phyloP scores from a whole-genome alignment of 2,329 filamentous ascomycete genomes.

The Fusarium sp. region DNA sequence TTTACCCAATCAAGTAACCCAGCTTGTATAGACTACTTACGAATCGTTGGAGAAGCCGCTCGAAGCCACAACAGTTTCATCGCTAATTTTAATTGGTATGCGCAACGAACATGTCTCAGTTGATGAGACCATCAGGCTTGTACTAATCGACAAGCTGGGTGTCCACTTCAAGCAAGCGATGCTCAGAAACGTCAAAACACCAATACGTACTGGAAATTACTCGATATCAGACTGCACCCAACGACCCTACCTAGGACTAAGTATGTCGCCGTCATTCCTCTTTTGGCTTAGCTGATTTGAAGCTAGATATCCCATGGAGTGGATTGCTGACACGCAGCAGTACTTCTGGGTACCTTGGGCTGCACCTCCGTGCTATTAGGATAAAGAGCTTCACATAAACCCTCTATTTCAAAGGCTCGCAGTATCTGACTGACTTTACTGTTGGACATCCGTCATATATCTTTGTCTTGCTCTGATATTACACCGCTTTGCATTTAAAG shows the following conservation, averaged over 20 bases:
- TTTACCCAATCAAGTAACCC: conserved; percentile 46
- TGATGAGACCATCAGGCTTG: conserved; percentile 6
- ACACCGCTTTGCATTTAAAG: conserved; percentile 35
- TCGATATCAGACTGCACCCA: conserved; percentile 24
- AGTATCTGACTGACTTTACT: not conserved
- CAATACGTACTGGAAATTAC: conserved; percentile 29
- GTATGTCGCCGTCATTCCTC: conserved; percentile 35
- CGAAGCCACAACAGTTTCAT: conserved; percentile 42
- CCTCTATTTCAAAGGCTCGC: not conserved
- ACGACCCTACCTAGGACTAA: conserved; percentile 3
- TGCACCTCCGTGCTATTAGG: not conserved
- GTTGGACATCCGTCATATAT: not conserved
- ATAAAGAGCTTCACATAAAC: not conserved
- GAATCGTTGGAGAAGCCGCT: conserved; percentile 3
- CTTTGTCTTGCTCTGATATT: conserved; percentile 2
- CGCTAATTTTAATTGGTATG: conserved; percentile 10
- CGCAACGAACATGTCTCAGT: conserved; percentile 14
- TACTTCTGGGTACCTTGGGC: conserved; percentile 39
- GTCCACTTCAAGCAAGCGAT: conserved; percentile 7
- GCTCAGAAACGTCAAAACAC: conserved; percentile 3
- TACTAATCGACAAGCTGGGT: conserved; percentile 5
- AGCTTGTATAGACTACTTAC: not conserved
- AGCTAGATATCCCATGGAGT: conserved; percentile 30
- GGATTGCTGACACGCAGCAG: conserved; percentile 42
- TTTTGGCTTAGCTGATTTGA: conserved; percentile 37